A percentile compares a stretch with the other conserved stretches of the same genome.
Conservation (phyloP, 441 rosid species). For the Pelargonium cotyledonis region DNA sequence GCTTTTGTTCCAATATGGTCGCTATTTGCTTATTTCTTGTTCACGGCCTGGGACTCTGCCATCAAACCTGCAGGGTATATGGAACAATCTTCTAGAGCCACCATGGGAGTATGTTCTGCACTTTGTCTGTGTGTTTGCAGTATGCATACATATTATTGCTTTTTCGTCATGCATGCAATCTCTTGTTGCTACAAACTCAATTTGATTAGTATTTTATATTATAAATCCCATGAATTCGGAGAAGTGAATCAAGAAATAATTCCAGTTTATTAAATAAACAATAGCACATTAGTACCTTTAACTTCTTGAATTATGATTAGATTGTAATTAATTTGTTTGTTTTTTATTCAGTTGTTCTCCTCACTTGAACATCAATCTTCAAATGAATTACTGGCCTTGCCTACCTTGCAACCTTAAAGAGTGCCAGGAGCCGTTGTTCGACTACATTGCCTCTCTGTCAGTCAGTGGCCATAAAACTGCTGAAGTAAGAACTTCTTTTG, state of each 20-base stretch:
- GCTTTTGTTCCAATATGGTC: slow-evolving; percentile 83
- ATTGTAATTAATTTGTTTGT: slow-evolving; percentile 11
- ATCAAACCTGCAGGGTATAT: slow-evolving; percentile 85
- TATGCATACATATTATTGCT: no score
- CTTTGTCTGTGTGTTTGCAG: neutral
- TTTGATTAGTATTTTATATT: no score
- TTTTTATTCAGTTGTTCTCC: slow-evolving; percentile 61
- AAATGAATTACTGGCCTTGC: slow-evolving; percentile 97
- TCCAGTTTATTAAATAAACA: no score
- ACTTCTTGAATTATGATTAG: no score
- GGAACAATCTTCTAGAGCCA: slow-evolving; percentile 78
- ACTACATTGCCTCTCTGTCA: slow-evolving; percentile 57
- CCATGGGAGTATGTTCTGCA: slow-evolving; percentile 68
- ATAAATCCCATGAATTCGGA: no score
- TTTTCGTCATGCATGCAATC: no score
- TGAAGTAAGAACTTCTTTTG: slow-evolving; percentile 33
- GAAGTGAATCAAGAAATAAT: no score
- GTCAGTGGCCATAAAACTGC: slow-evolving; percentile 79
- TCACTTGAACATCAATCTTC: slow-evolving; percentile 81
- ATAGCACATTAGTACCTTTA: no score
- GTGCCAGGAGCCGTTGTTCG: slow-evolving; percentile 84
- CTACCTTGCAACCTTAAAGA: slow-evolving; percentile 75
- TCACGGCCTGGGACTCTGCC: slow-evolving; percentile 90
- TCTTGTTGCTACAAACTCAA: no score
- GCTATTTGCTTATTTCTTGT: slow-evolving; percentile 81